Percentiles rank a stretch among this genome's conserved stretches.
These are phyloP conservation scores for Neurospora sp. DNA, from an alignment of 495 filamentous ascomycete genomes.

Conservation along the genomic window DNA sequence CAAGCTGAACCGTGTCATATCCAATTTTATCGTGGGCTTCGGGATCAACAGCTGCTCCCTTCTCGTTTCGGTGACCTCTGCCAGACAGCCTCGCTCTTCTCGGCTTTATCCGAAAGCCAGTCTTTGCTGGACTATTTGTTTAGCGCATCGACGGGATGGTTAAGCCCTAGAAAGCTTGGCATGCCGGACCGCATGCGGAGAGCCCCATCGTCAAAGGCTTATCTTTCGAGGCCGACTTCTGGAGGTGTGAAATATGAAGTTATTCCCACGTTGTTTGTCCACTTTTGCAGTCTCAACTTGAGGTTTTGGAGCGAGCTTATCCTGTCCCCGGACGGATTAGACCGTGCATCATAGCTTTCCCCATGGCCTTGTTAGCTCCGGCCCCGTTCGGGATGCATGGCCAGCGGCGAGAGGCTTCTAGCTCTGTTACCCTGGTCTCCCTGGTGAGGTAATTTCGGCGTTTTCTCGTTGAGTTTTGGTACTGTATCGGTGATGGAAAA, in stretches of 20 bases:
- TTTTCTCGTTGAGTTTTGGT: not conserved
- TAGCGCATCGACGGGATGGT: not conserved
- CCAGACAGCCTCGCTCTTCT: not conserved
- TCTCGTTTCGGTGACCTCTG: not conserved
- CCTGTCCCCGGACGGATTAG: not conserved
- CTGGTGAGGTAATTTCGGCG: not conserved
- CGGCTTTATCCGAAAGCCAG: not conserved
- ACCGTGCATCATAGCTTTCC: not conserved
- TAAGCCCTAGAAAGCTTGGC: not conserved
- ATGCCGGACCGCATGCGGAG: not conserved
- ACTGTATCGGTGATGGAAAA: not conserved
- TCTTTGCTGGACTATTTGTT: not conserved
- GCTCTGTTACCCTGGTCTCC: not conserved
- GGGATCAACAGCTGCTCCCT: not conserved
- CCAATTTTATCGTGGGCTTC: not conserved
- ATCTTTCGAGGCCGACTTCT: not conserved
- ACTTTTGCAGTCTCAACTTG: not conserved
- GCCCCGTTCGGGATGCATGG: not conserved
- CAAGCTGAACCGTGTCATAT: not conserved
- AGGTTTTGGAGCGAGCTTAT: not conserved
- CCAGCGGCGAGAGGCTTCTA: not conserved
- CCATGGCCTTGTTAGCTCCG: not conserved
- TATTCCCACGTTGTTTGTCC: not conserved
- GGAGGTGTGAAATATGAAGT: not conserved
- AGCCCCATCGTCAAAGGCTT: not conserved